Base-by-base conservation (phyloP, 805 yeast species). In the Blastobotrys mokoenaii region DNA sequence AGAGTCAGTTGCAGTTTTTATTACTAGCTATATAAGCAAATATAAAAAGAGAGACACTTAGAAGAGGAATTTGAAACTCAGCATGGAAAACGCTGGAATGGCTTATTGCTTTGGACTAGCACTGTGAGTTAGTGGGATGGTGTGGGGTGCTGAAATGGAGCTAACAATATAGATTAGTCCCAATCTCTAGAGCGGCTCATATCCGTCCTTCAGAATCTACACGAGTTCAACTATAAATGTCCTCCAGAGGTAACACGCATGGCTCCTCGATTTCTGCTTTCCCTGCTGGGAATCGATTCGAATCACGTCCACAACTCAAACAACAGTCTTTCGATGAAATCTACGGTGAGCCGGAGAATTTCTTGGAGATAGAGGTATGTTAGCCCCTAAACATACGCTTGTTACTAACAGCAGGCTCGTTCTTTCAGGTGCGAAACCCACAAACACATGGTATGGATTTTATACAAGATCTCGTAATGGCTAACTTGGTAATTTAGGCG, bases 281-380 rank as follows among this genome's bases (percentile, higher is more conserved):
- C 27, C 27, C 27, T 22, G 53, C 50, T 29, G 41, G 58, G 14
- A 56, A 56, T 44, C 46, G 61, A 31, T 53, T 53, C 39, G 63
- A 61, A 43, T 54, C 61, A 25, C 57, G 69, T n/a, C 70, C 68
- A 48, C 66, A 59, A 49, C 60, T 65, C 51, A 74, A 68, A 53
- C 73, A 71, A 48, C 90, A 83, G 62, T 73, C 86, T 2, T 81
- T 80, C 61, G 84, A 78, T 51, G 95, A 87, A 56, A 73, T 84
- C 37, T 93, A 93, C 59, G 96, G 94, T 0, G 95, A 84, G 56
- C 97, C 97, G 0, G 97, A 93, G 63, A 86, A 87, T 65, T 86
- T 88, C 58, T 72, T 90, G 35, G 98, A 90, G 65, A 80, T 93
- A 31, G 97, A 89, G 63, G 95, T 88, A 48, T 48, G 70, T 45